Conservation (phyloP, 1,284 basidiomycete genomes). For the Boletellus deceptivus region DNA sequence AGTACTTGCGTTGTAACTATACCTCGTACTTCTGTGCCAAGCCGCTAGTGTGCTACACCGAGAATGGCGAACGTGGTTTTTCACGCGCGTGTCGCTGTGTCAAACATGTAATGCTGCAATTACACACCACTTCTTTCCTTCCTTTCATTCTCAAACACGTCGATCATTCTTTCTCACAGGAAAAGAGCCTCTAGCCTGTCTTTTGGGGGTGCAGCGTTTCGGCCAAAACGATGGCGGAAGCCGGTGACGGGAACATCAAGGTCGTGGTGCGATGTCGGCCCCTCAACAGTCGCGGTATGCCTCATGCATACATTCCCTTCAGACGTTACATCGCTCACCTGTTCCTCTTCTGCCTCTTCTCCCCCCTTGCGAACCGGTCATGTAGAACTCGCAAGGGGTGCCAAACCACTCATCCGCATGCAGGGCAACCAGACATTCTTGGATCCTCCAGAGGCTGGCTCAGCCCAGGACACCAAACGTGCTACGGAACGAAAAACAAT, state of each 20-base stretch:
- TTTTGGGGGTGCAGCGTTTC: conserved; percentile 12
- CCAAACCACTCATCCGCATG: conserved; percentile 92
- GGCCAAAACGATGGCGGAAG: conserved; percentile 46
- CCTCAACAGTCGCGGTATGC: conserved; percentile 86
- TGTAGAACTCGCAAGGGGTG: conserved; percentile 86
- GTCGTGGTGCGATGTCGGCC: conserved; percentile 96
- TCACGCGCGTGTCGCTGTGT: conserved; percentile 23
- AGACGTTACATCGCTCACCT: conserved; percentile 8
- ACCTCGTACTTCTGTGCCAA: neutral
- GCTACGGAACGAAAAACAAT: conserved; percentile 87
- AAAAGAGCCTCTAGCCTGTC: conserved; percentile 12
- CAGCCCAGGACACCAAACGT: conserved; percentile 68
- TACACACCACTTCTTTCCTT: conserved; percentile 7
- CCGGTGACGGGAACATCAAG: conserved; percentile 88
- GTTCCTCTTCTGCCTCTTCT: neutral
- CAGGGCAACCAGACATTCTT: conserved; percentile 87
- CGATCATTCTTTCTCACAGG: conserved; percentile 12
- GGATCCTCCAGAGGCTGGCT: conserved; percentile 81
- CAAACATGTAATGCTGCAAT: conserved; percentile 14
- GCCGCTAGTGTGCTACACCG: conserved; percentile 6
- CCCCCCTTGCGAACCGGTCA: conserved; percentile 9
- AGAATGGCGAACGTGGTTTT: conserved; percentile 13
- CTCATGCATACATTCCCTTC: conserved; percentile 7
- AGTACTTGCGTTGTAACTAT: neutral
- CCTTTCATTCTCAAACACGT: conserved; percentile 6